A percentile compares a stretch with the other conserved stretches of the same genome.
These are phyloP conservation scores for Penicillium sumatraense DNA, from an alignment of 2,329 filamentous ascomycete species.

Conservation along the genomic window DNA sequence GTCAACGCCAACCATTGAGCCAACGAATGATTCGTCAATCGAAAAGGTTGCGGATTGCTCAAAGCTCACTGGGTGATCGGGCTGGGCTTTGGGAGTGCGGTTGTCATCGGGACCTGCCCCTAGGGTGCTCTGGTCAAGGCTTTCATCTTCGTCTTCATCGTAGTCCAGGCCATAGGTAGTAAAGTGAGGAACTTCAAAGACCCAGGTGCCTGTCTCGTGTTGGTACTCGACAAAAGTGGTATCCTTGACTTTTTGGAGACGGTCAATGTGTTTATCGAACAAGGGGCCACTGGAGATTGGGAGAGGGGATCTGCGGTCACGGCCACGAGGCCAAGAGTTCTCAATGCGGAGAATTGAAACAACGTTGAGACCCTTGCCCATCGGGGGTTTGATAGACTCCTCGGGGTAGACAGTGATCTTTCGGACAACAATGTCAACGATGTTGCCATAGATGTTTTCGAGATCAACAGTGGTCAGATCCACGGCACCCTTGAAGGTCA, in stretches of 20 bases:
- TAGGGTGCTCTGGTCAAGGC: conserved; percentile 56
- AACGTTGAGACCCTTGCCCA: conserved; percentile 89
- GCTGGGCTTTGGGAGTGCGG: conserved; percentile 46
- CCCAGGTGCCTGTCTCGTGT: conserved; percentile 80
- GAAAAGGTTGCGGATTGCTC: conserved; percentile 45
- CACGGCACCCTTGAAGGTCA: conserved; percentile 80
- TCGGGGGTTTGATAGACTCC: conserved; percentile 75
- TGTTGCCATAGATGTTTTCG: conserved; percentile 75
- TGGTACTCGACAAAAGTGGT: conserved; percentile 86
- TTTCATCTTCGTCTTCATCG: conserved; percentile 66
- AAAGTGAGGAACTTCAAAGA: conserved; percentile 92
- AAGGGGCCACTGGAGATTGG: conserved; percentile 66
- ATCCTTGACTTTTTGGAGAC: conserved; percentile 76
- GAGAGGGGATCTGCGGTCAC: conserved; percentile 60
- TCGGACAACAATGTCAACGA: conserved; percentile 77
- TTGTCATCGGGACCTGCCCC: conserved; percentile 59
- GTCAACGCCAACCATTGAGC: conserved; percentile 44
- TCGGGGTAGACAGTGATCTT: conserved; percentile 86
- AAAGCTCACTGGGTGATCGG: conserved; percentile 39
- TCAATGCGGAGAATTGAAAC: conserved; percentile 85
- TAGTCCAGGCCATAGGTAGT: conserved; percentile 92
- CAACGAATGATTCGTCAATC: conserved; percentile 47
- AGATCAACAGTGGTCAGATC: conserved; percentile 80
- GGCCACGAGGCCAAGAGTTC: conserved; percentile 86
- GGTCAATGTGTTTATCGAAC: conserved; percentile 78